A percentile compares a stretch with the other conserved stretches of the same genome.
Conservation (phyloP, 441 rosid genomes). For the Sinapis alba region DNA sequence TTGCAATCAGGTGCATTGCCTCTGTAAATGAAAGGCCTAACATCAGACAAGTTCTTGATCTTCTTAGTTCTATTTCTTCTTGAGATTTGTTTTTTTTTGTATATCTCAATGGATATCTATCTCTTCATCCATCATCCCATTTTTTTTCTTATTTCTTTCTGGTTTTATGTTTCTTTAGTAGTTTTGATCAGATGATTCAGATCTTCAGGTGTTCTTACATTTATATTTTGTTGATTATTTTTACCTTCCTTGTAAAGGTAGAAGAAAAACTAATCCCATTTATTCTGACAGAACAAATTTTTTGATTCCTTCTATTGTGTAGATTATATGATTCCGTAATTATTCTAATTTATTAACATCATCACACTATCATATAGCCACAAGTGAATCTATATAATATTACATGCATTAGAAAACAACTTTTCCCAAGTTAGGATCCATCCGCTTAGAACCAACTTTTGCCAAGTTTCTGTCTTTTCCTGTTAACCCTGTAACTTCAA, state of each 20-base stretch:
- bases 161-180: constrained; percentile 29
- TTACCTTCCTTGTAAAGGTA: constrained; percentile 37
- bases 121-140: constrained; percentile 13
- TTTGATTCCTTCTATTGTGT: no score
- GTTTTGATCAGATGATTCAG: constrained; percentile 41
- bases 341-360: no score
- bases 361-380: no score
- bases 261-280: constrained; percentile 39
- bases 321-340: no score
- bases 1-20: constrained; percentile 85
- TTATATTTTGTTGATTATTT: constrained; percentile 39
- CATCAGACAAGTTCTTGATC: constrained; percentile 82
- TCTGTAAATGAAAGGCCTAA: constrained; percentile 91
- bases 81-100: constrained; percentile 62
- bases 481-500: no score
- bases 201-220: constrained; percentile 35
- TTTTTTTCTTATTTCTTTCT: constrained; percentile 15
- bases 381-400: no score
- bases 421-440: constrained; percentile 6
- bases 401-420: no score
- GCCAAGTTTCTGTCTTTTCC: constrained; percentile 79
- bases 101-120: constrained; percentile 45
- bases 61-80: constrained; percentile 64
- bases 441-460: constrained; percentile 78
- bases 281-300: constrained; percentile 4